phyloP scores from a whole-genome alignment of 2,329 filamentous ascomycete genomes.

The Chaetoscypha palmicola region DNA sequence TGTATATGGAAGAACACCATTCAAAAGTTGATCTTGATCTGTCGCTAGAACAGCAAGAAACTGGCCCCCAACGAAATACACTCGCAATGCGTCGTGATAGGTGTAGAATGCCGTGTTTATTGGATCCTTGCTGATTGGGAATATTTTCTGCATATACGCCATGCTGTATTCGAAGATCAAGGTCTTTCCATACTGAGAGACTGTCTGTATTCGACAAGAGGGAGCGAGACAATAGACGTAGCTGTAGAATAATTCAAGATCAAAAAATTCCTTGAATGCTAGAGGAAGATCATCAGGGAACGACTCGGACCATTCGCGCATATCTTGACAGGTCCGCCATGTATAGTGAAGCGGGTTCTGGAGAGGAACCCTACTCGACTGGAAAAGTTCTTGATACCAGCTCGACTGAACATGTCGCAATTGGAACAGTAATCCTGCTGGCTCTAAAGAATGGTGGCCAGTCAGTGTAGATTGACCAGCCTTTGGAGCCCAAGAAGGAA shows the following conservation, averaged over 20 bases:
- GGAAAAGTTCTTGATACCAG: slow-evolving; percentile 86
- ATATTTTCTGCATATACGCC: slow-evolving; percentile 70
- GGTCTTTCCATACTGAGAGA: slow-evolving; percentile 68
- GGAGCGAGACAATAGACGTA: slow-evolving; percentile 85
- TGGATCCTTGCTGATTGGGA: slow-evolving; percentile 55
- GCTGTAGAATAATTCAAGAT: slow-evolving; percentile 84
- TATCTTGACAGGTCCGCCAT: slow-evolving; percentile 68
- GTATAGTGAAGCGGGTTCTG: slow-evolving; percentile 63
- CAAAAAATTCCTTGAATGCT: slow-evolving; percentile 68
- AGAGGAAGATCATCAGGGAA: slow-evolving; percentile 59
- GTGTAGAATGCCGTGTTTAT: slow-evolving; percentile 64
- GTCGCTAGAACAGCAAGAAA: slow-evolving; percentile 54
- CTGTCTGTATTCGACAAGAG: slow-evolving; percentile 63
- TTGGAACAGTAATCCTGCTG: slow-evolving; percentile 71
- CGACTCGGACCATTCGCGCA: slow-evolving; percentile 75
- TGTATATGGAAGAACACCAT: slow-evolving; percentile 28
- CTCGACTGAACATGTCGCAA: slow-evolving; percentile 79
- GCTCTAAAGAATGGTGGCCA: slow-evolving; percentile 50
- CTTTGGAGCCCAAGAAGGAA: slow-evolving; percentile 43
- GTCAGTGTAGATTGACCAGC: slow-evolving; percentile 32
- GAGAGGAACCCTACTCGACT: slow-evolving; percentile 63
- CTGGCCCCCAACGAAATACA: slow-evolving; percentile 66
- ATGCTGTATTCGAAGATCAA: slow-evolving; percentile 83
- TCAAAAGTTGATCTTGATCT: slow-evolving; percentile 49
- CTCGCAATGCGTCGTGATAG: slow-evolving; percentile 79